Conservation (phyloP, 169 alveolate genomes). For the Eimeria tenella region DNA sequence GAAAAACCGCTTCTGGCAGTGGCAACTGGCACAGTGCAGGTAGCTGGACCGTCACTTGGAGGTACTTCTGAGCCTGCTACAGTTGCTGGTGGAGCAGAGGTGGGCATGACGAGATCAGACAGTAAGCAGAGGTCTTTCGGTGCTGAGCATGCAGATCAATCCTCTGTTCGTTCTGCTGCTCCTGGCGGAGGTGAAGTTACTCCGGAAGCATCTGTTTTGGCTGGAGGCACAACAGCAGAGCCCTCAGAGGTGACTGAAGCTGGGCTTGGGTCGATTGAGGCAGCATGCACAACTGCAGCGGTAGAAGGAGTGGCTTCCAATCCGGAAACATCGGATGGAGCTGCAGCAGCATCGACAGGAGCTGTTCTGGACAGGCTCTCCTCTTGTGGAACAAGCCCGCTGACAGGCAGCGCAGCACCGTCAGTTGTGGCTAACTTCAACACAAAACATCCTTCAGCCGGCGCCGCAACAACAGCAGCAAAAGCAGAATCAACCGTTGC, state of each 20-base stretch:
- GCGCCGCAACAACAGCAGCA: background rate
- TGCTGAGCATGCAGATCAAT: background rate
- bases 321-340: background rate
- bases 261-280: background rate
- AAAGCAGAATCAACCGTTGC: background rate
- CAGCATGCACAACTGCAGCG: background rate
- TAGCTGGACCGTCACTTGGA: no score
- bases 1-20: no score
- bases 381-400: background rate
- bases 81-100: background rate
- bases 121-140: no score
- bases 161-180: background rate
- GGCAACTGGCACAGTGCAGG: no score
- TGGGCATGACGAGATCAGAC: background rate
- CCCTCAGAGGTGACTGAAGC: background rate
- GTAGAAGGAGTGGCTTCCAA: background rate
- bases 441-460: background rate
- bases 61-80: no score
- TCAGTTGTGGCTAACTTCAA: background rate
- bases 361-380: background rate
- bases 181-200: background rate
- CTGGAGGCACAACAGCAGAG: background rate
- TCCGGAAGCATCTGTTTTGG: background rate
- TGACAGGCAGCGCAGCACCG: background rate
- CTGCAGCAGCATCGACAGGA: slow-evolving; percentile 10